Conservation (phyloP, 2,329 filamentous ascomycete species). For the Bipolaris victoriae region DNA sequence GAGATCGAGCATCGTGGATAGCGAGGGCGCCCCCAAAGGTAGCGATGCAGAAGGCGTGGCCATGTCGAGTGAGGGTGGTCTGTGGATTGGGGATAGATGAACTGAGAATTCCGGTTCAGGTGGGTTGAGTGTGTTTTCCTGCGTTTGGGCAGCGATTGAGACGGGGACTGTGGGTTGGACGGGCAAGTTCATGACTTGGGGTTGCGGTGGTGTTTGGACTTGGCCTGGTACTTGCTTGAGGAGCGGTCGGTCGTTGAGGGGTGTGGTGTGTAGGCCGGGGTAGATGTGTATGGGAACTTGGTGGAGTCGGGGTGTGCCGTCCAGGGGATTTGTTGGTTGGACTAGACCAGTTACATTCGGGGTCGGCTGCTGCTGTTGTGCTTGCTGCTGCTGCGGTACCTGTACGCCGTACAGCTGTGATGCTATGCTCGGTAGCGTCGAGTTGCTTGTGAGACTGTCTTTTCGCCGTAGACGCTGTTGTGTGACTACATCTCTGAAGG, state of each 20-base stretch:
- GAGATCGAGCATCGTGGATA: slow-evolving; percentile 48
- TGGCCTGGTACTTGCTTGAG: background rate
- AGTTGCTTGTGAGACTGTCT: slow-evolving; percentile 31
- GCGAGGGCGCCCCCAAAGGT: slow-evolving; percentile 30
- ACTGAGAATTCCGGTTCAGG: slow-evolving; percentile 32
- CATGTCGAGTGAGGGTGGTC: slow-evolving; percentile 22
- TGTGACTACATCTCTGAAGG: slow-evolving; percentile 48
- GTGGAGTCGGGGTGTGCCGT: slow-evolving; percentile 34
- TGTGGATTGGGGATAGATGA: slow-evolving; percentile 41
- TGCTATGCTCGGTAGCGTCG: slow-evolving; percentile 41
- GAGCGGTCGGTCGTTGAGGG: slow-evolving; percentile 24
- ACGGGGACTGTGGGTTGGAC: background rate
- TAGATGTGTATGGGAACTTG: slow-evolving; percentile 47
- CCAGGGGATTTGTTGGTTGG: slow-evolving; percentile 22
- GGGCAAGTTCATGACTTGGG: background rate
- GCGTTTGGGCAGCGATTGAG: background rate
- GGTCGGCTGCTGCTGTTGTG: slow-evolving; percentile 15
- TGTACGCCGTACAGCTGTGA: slow-evolving; percentile 41
- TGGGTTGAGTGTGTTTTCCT: slow-evolving; percentile 15
- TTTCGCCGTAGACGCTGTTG: slow-evolving; percentile 39
- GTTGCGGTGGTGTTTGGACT: background rate
- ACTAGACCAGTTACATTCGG: slow-evolving; percentile 8
- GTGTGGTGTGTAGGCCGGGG: slow-evolving; percentile 43
- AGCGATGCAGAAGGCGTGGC: slow-evolving; percentile 14
- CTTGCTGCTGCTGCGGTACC: slow-evolving; percentile 17